Base-by-base conservation (phyloP, 2,329 filamentous ascomycete species). In the Sclerotinia sclerotiorum region DNA sequence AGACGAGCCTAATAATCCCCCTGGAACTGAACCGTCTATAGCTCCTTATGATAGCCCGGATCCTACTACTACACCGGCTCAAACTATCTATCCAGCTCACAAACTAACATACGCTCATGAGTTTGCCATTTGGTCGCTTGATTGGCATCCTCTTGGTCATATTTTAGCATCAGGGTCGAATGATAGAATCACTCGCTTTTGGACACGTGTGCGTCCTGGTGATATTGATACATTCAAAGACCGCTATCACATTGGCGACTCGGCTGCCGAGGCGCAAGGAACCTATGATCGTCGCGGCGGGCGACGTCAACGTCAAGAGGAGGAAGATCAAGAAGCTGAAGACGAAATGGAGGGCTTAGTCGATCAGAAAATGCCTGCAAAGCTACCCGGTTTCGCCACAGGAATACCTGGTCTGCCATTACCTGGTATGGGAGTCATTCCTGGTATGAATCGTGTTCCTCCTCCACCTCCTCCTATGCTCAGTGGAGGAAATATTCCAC, bases 61-160 rank as follows among this genome's bases (percentile, higher is more conserved):
- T 75, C 92, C 93, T 7, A 80, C 87, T 32, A 92, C 90, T 61
- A 90, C 92, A 0, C 89, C 93, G 0, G 88, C 93, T 0, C 94
- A 97, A 79, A 91, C 93, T n/a, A 92, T 99, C 70, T 92, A 92
- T 77, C 95, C 95, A 1, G 93, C 93, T 4, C 94, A 98, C 81
- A 90, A 88, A 75, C 81, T 97, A 44, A 88, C 91, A 10, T 94
- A 90, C 76, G 95, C 95, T 0, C 95, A 99, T 78, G 92, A 97
- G 74, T 96, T 94, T 78, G 93, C 93, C 24, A 95, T 99, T 72
- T 99, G 95, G 95, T 97, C 94, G 24, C 85, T 99, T 62, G 94
- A 97, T 81, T 99, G 95, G 94, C 95, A 99, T 78, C 95, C 95
- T 0, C 84, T 98, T 0, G 95, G 95, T 39, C 95, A 99, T 77